Evolutionary conservation across 306 rosid species (phyloP).

Genomic region (Medicago truncatula): DNA sequence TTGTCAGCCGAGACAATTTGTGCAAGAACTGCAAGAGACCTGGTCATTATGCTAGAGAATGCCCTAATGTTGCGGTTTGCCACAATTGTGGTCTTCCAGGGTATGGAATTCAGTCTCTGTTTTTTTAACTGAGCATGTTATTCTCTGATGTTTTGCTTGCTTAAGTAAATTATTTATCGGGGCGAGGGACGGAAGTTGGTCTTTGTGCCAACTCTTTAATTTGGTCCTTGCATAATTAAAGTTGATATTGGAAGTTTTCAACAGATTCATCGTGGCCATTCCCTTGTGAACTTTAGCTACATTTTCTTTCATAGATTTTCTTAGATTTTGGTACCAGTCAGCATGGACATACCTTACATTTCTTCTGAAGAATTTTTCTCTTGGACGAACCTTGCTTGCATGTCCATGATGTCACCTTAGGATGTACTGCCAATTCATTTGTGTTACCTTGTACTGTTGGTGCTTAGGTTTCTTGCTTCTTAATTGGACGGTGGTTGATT

Average conservation of each 20-base stretch:
- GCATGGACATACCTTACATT: slow-evolving; percentile 2
- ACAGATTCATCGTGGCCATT: not conserved
- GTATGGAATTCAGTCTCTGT: slow-evolving; percentile 52
- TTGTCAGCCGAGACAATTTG: slow-evolving; percentile 87
- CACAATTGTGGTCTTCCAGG: slow-evolving; percentile 98
- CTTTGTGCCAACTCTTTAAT: slow-evolving; percentile 10
- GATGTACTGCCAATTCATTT: not conserved
- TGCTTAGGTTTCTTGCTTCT: too few relatives aligned
- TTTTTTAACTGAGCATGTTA: slow-evolving; percentile 18
- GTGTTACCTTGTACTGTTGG: not conserved
- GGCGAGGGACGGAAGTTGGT: not conserved
- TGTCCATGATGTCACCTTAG: slow-evolving; percentile 19
- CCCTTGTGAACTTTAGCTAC: slow-evolving; percentile 2
- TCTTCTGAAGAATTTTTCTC: not conserved
- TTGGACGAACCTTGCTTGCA: not conserved
- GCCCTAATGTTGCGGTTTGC: slow-evolving; percentile 98
- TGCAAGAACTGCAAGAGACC: slow-evolving; percentile 99
- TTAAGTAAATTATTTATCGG: not conserved
- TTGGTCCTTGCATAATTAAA: slow-evolving; percentile 21
- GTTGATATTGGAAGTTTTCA: not conserved
- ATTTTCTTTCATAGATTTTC: not conserved
- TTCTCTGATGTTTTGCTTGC: slow-evolving; percentile 22
- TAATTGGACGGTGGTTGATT: too few relatives aligned
- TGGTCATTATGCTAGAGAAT: slow-evolving; percentile 96
- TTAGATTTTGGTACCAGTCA: slow-evolving; percentile 14